Evolutionary conservation across 768 basidiomycete species (phyloP).

Genomic region (Russula virescens): DNA sequence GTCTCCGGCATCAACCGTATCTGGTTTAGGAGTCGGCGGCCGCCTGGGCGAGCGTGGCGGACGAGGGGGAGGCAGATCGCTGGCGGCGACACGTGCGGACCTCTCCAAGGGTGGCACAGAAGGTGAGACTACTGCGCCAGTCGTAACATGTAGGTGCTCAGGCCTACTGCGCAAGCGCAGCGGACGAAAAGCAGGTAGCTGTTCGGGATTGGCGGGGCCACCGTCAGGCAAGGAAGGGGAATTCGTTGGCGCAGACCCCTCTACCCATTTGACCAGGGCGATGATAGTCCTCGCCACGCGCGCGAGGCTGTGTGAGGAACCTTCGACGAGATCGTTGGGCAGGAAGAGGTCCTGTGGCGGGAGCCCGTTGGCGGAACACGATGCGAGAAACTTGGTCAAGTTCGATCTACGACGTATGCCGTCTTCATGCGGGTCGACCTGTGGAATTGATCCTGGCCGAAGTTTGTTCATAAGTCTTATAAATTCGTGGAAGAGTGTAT

Average conservation of each 20-base stretch:
- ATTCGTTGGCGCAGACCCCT: conserved; percentile 42
- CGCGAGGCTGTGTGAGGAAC: conserved; percentile 52
- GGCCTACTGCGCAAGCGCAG: too few relatives aligned
- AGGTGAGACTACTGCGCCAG: too few relatives aligned
- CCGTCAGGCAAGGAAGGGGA: conserved; percentile 42
- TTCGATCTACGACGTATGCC: conserved; percentile 62
- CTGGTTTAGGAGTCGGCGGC: background rate
- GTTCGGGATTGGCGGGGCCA: conserved; percentile 25
- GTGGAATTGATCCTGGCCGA: conserved; percentile 50
- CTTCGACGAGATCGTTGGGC: conserved; percentile 60
- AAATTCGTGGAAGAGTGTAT: conserved; percentile 26
- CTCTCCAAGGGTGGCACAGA: too few relatives aligned
- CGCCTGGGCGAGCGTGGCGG: too few relatives aligned
- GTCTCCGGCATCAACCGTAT: background rate
- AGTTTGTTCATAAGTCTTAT: conserved; percentile 74
- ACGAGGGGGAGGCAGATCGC: too few relatives aligned
- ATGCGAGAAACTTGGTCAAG: conserved; percentile 69
- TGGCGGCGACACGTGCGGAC: too few relatives aligned
- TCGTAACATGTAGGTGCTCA: too few relatives aligned
- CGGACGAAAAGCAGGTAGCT: too few relatives aligned
- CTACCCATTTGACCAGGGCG: conserved; percentile 56
- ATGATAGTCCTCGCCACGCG: conserved; percentile 70
- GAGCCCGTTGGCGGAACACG: conserved; percentile 63
- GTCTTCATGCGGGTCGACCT: conserved; percentile 61
- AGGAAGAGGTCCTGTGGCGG: conserved; percentile 57